Evolutionary conservation across 768 basidiomycete genomes (phyloP), one percentile per base, ranked within the genome.

Genomic region (Glaciozyma martinii): DNA sequence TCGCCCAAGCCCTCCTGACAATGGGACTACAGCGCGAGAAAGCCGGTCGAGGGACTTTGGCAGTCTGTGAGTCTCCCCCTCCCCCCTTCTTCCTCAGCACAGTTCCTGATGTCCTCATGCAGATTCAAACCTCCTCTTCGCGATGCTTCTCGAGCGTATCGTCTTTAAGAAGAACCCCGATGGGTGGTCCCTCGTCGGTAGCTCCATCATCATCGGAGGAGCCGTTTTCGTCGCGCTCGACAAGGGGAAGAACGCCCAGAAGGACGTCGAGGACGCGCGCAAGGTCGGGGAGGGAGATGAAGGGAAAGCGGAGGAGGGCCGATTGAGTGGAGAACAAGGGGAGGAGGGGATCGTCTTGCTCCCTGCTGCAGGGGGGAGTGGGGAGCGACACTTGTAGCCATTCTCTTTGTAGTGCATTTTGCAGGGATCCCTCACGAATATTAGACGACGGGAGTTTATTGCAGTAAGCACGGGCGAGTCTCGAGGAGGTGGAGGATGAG

Each of bases 21-120:
- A 76, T 83, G 71, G 86, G 85, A 0, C 75, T 87, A 16, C 84
- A 84, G 61, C 80, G 82, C 3, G 86, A 88, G 73, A 83, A 83
- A 10, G 86, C 84, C 0, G 82, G 83, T 0, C 76, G 86, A 49
- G 85, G 84, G 0, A 78, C 84, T 1, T 77, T 88, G 70, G 85
- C 82, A 0, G 75, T 86, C 6, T 89, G 76, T 75, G 59, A 65
- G 76, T 50, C 58, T 19, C 44, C 19, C 4, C n/a, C 7, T 16
- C 27, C 19, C 8, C 1, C 29, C 42, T 2, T 40, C 25, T 9
- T 53, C 12, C 3, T 25, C 5, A 13, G 6, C 30, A 30, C 25
- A 23, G 30, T 9, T 12, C 15, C 47, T 29, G 16, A 46, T 5
- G 27, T 2, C 0, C 3, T 21, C 5, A 9, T 23, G 12, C 60